These are phyloP conservation scores for Pseudocercospora musae DNA, from an alignment of 2,329 filamentous ascomycete species.

Conservation along the genomic window DNA sequence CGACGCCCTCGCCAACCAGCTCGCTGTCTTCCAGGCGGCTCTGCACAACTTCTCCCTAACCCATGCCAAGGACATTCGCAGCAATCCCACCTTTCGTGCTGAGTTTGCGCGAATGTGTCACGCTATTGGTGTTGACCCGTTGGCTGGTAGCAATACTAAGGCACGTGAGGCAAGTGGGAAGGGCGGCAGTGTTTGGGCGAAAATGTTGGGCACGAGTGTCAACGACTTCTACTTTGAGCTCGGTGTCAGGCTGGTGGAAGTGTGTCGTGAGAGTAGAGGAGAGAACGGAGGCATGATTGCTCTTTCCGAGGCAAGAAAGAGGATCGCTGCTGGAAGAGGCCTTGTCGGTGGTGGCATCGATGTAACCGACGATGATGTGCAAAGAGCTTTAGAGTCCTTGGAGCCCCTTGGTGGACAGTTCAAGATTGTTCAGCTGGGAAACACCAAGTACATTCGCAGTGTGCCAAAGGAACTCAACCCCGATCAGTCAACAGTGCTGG, in stretches of 20 bases:
- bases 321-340: conserved; percentile 68
- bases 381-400: conserved; percentile 82
- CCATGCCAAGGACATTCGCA: conserved; percentile 92
- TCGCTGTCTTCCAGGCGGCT: conserved; percentile 91
- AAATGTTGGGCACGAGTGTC: conserved; percentile 84
- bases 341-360: conserved; percentile 74
- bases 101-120: conserved; percentile 99
- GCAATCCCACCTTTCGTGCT: conserved; percentile 88
- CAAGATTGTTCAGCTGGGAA: conserved; percentile 77
- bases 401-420: conserved; percentile 86
- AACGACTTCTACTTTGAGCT: conserved; percentile 99
- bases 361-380: conserved; percentile 87
- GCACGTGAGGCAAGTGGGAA: conserved; percentile 43
- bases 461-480: conserved; percentile 93
- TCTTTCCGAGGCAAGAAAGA: conserved; percentile 73
- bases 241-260: conserved; percentile 89
- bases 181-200: conserved; percentile 78
- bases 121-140: conserved; percentile 91
- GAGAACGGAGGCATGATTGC: conserved; percentile 94
- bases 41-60: conserved; percentile 94
- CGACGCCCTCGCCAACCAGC: conserved; percentile 82
- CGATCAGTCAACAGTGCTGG: conserved; percentile 87
- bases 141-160: conserved; percentile 56
- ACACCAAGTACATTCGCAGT: conserved; percentile 82
- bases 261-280: conserved; percentile 77